Conservation (phyloP, 805 yeast genomes). For the Cyberlindnera mississippiensis region DNA sequence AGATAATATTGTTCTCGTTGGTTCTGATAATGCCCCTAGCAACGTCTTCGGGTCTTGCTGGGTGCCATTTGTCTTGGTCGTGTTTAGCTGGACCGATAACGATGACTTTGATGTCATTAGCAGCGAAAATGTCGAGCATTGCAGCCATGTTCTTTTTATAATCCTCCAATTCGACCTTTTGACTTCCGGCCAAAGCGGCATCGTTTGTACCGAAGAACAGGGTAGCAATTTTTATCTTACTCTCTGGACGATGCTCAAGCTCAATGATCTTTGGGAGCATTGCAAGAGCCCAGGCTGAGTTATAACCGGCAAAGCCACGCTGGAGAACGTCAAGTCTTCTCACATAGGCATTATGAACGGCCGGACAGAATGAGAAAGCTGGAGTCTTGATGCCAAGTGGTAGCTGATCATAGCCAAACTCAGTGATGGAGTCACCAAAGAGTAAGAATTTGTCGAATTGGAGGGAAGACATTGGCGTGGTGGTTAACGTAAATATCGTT, state of each 20-base stretch:
- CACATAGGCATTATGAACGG: constrained; percentile 45
- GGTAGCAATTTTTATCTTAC: constrained; percentile 40
- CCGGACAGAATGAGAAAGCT: constrained; percentile 49
- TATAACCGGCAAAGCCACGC: constrained; percentile 79
- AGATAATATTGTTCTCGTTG: constrained; percentile 40
- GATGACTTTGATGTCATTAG: constrained; percentile 46
- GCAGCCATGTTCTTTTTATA: constrained; percentile 44
- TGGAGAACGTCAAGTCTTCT: constrained; percentile 65
- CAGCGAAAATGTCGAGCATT: constrained; percentile 39
- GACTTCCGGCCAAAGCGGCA: constrained; percentile 42
- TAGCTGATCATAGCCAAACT: constrained; percentile 41
- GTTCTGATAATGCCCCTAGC: constrained; percentile 41
- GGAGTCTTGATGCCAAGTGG: constrained; percentile 24
- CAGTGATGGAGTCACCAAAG: constrained; percentile 72
- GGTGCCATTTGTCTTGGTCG: constrained; percentile 42
- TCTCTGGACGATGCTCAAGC: constrained; percentile 38
- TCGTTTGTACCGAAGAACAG: constrained; percentile 86
- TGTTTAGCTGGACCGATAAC: constrained; percentile 62
- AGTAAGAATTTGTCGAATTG: constrained; percentile 44
- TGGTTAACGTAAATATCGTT: not conserved
- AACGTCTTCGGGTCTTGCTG: constrained; percentile 30
- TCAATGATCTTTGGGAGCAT: constrained; percentile 49
- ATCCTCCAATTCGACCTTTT: constrained; percentile 47
- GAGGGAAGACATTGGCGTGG: constrained; percentile 1
- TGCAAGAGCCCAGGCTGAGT: constrained; percentile 52